A percentile compares a stretch with the other conserved stretches of the same genome.
Conservation (phyloP, 148 eudicot genomes). For the Chenopodium quinoa region DNA sequence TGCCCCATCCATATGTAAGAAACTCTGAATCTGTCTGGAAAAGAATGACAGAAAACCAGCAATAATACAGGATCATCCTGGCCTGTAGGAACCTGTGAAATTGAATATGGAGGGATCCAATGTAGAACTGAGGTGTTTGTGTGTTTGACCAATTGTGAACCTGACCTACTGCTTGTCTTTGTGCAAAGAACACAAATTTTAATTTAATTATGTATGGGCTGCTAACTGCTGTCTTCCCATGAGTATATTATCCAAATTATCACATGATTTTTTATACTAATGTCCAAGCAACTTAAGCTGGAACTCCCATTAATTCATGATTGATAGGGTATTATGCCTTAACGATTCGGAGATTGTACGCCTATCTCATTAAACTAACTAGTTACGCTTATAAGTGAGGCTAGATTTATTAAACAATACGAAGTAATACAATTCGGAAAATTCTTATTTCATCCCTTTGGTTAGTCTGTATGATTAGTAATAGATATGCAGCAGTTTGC, state of each 20-base stretch:
- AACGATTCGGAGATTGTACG: neutral
- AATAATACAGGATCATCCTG: neutral
- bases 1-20: neutral
- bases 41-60: neutral
- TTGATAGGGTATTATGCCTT: neutral
- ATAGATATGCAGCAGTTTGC: no score
- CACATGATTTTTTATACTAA: slow-evolving; percentile 5
- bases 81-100: neutral
- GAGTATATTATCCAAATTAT: neutral
- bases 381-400: no score
- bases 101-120: slow-evolving; percentile 12
- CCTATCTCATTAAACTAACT: neutral
- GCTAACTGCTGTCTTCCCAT: neutral
- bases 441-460: no score
- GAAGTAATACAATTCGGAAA: no score
- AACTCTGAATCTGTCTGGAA: neutral
- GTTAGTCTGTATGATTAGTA: no score
- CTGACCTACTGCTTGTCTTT: neutral
- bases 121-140: neutral
- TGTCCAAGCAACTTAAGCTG: neutral
- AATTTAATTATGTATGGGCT: neutral
- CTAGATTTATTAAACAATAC: no score
- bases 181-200: neutral
- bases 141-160: neutral
- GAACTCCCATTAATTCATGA: neutral